phyloP scores from a whole-genome alignment of 2,329 filamentous ascomycete species.

The Myriosclerotinia scirpicola region DNA sequence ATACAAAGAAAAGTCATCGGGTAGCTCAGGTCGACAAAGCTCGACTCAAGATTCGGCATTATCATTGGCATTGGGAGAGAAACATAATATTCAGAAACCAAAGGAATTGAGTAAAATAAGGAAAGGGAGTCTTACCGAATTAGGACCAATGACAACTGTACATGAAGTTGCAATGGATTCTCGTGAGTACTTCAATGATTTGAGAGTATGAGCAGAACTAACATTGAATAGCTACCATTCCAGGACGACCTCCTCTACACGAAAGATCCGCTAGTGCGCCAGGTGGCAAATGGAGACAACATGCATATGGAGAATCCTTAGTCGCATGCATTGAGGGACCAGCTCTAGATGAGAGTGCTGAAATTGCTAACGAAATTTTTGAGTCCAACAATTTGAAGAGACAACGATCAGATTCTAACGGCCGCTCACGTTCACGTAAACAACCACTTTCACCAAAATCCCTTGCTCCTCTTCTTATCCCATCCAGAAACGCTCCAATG shows the following conservation, averaged over 20 bases:
- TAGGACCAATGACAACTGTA: constrained; percentile 68
- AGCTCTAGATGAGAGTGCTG: constrained; percentile 41
- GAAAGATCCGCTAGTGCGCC: constrained; percentile 66
- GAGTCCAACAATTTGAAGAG: constrained; percentile 12
- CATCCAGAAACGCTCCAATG: constrained; percentile 35
- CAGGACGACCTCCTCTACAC: constrained; percentile 62
- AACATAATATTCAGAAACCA: constrained; percentile 49
- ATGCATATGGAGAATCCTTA: constrained; percentile 43
- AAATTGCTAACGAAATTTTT: constrained; percentile 30
- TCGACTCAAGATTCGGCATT: constrained; percentile 47
- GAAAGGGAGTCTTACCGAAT: constrained; percentile 63
- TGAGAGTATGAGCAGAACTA: constrained; percentile 22
- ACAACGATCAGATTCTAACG: neutral
- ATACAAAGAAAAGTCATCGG: constrained; percentile 45
- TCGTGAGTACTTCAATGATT: constrained; percentile 51
- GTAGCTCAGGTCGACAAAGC: constrained; percentile 47
- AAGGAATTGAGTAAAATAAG: constrained; percentile 60
- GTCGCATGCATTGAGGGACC: constrained; percentile 41
- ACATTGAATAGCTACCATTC: constrained; percentile 58
- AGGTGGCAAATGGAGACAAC: constrained; percentile 49
- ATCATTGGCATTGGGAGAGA: constrained; percentile 42
- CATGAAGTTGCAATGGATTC: constrained; percentile 69
- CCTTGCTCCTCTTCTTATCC: constrained; percentile 59
- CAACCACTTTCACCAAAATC: constrained; percentile 54
- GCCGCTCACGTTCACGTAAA: constrained; percentile 33